phyloP scores from a whole-genome alignment of 2,329 filamentous ascomycete species.

The Fusarium globosum region DNA sequence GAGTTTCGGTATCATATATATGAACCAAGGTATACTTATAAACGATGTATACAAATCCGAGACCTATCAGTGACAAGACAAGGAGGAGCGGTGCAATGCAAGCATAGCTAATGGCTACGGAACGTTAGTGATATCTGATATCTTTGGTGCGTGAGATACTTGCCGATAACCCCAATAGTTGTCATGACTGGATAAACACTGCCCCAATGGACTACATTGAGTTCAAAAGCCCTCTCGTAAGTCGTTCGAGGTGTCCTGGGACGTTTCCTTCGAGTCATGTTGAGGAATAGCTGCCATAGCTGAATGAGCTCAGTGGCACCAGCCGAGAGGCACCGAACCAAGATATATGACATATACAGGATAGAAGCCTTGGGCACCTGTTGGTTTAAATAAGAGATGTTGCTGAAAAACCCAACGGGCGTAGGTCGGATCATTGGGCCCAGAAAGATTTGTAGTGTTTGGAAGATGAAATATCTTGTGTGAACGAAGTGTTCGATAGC shows the following conservation, averaged over 20 bases:
- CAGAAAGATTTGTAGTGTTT: rapidly evolving
- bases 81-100: background rate
- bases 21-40: background rate
- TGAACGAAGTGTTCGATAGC: background rate
- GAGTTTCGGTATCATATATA: background rate
- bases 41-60: rapidly evolving
- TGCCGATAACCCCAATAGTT: background rate
- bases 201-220: background rate
- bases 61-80: rapidly evolving
- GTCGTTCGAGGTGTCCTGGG: background rate
- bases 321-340: background rate
- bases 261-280: rapidly evolving
- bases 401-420: background rate
- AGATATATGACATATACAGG: background rate
- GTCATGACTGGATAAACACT: background rate
- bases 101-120: background rate
- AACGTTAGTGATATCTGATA: background rate
- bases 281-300: background rate
- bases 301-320: background rate
- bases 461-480: background rate
- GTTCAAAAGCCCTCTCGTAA: rapidly evolving
- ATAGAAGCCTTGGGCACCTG: rapidly evolving
- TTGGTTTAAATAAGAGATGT: rapidly evolving
- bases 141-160: background rate
- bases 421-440: background rate